A percentile compares a stretch with the other conserved stretches of the same genome.
Conservation (phyloP, 192 early-diverging fungal species). For the Podila clonocystis region DNA sequence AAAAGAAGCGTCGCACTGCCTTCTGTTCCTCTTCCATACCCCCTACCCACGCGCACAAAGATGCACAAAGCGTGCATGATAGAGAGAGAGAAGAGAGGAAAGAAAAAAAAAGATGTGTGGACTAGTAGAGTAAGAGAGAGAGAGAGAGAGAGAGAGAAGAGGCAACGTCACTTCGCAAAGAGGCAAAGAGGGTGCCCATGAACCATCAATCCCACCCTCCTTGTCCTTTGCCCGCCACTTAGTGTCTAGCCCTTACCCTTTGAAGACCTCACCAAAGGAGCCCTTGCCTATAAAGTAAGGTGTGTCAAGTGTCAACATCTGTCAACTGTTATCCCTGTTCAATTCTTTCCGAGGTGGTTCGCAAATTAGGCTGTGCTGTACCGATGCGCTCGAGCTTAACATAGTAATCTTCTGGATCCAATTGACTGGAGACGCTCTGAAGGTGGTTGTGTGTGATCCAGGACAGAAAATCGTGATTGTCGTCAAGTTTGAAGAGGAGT, state of each 20-base stretch:
- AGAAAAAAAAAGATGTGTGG: constrained; percentile 4
- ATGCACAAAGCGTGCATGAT: background rate
- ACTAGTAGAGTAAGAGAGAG: too few species aligned
- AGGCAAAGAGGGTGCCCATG: too few species aligned
- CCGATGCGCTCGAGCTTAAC: constrained; percentile 76
- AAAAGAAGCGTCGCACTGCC: background rate
- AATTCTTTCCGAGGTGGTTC: background rate
- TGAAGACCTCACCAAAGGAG: constrained; percentile 86
- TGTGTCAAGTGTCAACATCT: too few species aligned
- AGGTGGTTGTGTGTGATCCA: background rate
- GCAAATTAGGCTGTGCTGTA: constrained; percentile 21
- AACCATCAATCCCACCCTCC: too few species aligned
- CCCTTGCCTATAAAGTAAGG: constrained; percentile 62
- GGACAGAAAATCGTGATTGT: too few species aligned
- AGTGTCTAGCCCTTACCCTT: constrained; percentile 69
- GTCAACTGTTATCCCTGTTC: too few species aligned
- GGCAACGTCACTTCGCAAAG: too few species aligned
- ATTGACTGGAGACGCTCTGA: constrained; percentile 51
- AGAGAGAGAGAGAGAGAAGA: too few species aligned
- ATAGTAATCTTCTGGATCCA: constrained; percentile 74
- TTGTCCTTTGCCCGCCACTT: background rate
- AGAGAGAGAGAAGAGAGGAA: constrained; percentile 4
- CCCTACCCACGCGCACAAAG: background rate
- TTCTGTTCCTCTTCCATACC: background rate
- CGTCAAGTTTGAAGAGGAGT: too few species aligned